A percentile compares a stretch with the other conserved stretches of the same genome.
phyloP scores from a whole-genome alignment of 768 basidiomycete genomes.

The Mycena polygramma region DNA sequence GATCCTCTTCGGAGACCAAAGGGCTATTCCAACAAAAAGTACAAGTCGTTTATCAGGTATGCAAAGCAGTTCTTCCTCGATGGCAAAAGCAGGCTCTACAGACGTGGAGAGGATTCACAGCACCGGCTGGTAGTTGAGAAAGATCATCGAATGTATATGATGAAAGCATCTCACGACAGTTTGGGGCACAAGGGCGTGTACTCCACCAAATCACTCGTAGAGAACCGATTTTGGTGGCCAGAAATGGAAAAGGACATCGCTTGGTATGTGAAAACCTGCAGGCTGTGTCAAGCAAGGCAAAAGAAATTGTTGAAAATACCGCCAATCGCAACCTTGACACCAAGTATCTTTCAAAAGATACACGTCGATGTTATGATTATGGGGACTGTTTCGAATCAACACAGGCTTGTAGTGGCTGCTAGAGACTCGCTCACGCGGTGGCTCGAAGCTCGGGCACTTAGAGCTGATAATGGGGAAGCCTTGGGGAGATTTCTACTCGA shows the following conservation, averaged over 20 bases:
- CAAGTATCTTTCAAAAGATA: conserved; percentile 43
- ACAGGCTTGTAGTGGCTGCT: neutral
- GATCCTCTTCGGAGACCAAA: neutral
- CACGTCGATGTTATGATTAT: conserved; percentile 49
- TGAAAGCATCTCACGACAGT: conserved; percentile 35
- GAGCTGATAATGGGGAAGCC: neutral
- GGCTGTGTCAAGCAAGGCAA: conserved; percentile 47
- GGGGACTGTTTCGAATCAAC: conserved; percentile 18
- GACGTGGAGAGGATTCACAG: neutral
- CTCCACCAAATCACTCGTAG: conserved; percentile 11
- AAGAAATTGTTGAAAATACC: conserved; percentile 42
- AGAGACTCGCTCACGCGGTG: neutral
- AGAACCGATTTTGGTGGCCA: conserved; percentile 42
- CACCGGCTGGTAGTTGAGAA: conserved; percentile 22
- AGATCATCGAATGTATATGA: conserved; percentile 22
- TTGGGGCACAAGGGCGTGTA: conserved; percentile 35
- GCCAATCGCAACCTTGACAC: conserved; percentile 42
- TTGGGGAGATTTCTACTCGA: neutral
- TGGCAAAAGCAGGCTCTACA: neutral
- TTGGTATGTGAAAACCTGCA: conserved; percentile 49
- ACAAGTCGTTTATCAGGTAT: neutral
- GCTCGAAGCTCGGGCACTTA: neutral
- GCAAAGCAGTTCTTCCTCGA: neutral
- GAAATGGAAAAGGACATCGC: conserved; percentile 41
- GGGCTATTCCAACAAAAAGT: neutral